Base-by-base conservation (phyloP, 768 basidiomycete species). In the Panellus pusillus region DNA sequence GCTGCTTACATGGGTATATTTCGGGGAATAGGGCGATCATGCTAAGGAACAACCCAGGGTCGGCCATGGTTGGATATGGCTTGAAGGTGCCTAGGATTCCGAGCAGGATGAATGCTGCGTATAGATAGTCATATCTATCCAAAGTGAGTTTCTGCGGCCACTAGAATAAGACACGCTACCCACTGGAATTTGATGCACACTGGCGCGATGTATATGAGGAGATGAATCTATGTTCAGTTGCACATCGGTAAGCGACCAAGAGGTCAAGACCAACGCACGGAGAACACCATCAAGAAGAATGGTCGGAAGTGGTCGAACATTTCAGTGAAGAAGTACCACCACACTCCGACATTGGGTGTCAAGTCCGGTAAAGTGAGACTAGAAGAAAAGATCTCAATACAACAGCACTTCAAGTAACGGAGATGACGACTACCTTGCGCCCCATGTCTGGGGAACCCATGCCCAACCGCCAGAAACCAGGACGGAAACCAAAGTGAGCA, bases 241-340 rank as follows among this genome's bases (percentile, higher is more conserved):
- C 40, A 38, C n/a, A 58, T 7, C 38, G 2, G 32, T 17, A 39
- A 19, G 9, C 28, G 13, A 13, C 14, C 9, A 1, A 7, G n/a
- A 36, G 44, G 39, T n/a, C 19, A 32, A 35, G n/a, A 44, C 14
- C 4, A 14, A 68, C 87, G 43, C 62, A 94, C 94, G 15, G 88
- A 90, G 69, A 98, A 98, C 15, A 90, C 91, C 79, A 94, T 88
- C 29, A 98, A 74, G 78, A 97, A 99, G 73, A 98, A 98, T 4
- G 87, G 83, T 28, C 97, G 77, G 76, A 98, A 99, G 66, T 98
- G 90, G 66, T 98, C 96, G 59, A 99, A 99, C 91, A 98, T 98
- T 68, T 98, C 96, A 11, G 93, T 98, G 73, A 98, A 98, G 74
- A 98, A 98, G 70, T 98, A 98, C 96, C 96, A 98, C 90, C 93